Evolutionary conservation across 352 stramenopile species (phyloP).

Genomic region (Sclerospora graminicola): DNA sequence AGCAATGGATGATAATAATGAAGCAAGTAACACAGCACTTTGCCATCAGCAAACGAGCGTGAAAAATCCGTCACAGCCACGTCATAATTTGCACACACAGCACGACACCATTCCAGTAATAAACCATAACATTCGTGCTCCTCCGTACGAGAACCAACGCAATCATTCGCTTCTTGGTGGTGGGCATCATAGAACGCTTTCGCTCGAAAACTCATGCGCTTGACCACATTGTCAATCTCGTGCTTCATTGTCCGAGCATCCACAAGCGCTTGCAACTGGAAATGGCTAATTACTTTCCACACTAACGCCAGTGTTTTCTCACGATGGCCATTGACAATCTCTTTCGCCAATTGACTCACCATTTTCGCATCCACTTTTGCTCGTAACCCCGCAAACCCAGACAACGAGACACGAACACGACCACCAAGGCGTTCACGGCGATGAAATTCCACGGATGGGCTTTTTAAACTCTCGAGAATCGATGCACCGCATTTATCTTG

Average conservation of each 20-base stretch:
- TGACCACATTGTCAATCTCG: constrained; percentile 70
- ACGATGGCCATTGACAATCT: constrained; percentile 93
- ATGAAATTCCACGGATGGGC: constrained; percentile 21
- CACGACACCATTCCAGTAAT: constrained; percentile 88
- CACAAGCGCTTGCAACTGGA: constrained; percentile 86
- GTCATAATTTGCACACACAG: constrained; percentile 87
- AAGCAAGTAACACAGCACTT: constrained; percentile 88
- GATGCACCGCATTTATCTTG: constrained; percentile 57
- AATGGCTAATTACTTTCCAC: constrained; percentile 90
- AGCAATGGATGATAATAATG: constrained; percentile 94
- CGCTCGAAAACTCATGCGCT: constrained; percentile 58
- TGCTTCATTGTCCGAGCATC: constrained; percentile 50
- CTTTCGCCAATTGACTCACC: constrained; percentile 69
- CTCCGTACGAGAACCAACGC: constrained; percentile 28
- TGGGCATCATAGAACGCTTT: constrained; percentile 51
- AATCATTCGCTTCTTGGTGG: constrained; percentile 29
- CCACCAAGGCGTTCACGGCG: constrained; percentile 2
- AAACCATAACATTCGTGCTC: constrained; percentile 56
- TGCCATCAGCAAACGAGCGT: constrained; percentile 89
- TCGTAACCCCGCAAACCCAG: constrained; percentile 37
- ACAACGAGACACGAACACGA: constrained; percentile 22
- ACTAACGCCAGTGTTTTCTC: constrained; percentile 91
- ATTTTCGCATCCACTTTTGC: constrained; percentile 49
- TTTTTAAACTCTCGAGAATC: constrained; percentile 46
- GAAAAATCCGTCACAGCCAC: constrained; percentile 86